Evolutionary conservation across 2,329 filamentous ascomycete genomes (phyloP), one percentile per base, ranked within the genome.

Genomic region (Cytospora piceicola): DNA sequence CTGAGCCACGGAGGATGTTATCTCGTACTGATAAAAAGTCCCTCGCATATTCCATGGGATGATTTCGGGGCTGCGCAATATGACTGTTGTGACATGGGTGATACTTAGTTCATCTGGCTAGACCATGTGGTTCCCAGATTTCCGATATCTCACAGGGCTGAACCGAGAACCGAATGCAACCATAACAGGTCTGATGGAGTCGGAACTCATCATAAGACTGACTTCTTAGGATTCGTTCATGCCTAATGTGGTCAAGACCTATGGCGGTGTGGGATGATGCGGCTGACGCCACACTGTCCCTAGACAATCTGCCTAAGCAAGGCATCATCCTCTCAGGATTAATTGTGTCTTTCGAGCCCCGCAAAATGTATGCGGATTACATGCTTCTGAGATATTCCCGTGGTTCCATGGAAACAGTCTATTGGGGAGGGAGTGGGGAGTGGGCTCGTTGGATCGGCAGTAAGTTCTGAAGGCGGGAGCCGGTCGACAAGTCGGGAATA

Each of bases 131-230:
- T 32, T 55, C 34, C 36, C 20, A 51, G 60, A 36, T 22, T 46
- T 7, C 42, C 20, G 42, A 20, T 46, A 46, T 30, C 36, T 42
- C 34, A 29, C 56, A 62, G 60, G 60, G 60, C 60, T 62, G 52
- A 34, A 34, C 60, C 59, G 60, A 62, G 52, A 34, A 24, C 30
- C 60, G 60, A 22, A 56, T 62, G 60, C 49, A 51, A 62, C 60
- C 22, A n/a, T 62, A 20, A 36, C 27, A 62, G 36, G 27, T 49
- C 55, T 36, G n/a, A 49, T 53, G 36, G 55, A 24, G 14, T 27
- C 27, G 34, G 29, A 12, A n/a, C 17, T 42, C 27, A 52, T 62
- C 60, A 62, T 52, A 62, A 32, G 60, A 62, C 60, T 8, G 9
- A n/a, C 24, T 49, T 62, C 29, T n/a, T 27, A 17, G 52, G 30